phyloP scores from a whole-genome alignment of 345 rosid genomes.

The Heritiera littoralis region DNA sequence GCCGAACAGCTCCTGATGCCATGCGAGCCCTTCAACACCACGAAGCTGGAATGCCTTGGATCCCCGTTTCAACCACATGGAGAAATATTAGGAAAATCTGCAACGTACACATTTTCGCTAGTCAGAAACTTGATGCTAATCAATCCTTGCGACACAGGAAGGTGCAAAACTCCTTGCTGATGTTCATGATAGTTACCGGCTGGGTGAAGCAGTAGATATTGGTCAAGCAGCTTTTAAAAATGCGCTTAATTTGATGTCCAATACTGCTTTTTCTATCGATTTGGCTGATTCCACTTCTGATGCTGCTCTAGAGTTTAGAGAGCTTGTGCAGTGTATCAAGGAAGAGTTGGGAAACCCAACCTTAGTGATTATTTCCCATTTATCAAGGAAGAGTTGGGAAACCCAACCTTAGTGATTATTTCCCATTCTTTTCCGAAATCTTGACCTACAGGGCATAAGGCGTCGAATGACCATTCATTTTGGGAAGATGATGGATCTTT shows the following conservation, averaged over 20 bases:
- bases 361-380: neutral
- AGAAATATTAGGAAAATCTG: conserved; percentile 4
- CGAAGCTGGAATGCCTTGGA: neutral
- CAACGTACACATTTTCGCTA: neutral
- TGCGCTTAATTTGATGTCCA: neutral
- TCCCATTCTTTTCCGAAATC: neutral
- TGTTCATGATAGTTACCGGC: neutral
- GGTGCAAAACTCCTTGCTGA: neutral
- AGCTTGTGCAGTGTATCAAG: neutral
- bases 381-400: too few species aligned
- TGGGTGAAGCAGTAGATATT: neutral
- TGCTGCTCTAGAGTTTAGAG: neutral
- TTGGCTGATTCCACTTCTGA: neutral
- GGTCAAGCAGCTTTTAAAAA: neutral
- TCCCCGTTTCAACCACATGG: neutral
- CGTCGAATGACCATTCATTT: neutral
- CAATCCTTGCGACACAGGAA: neutral
- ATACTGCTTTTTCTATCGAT: neutral
- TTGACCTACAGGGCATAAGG: neutral
- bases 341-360: neutral
- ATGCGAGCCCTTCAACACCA: neutral
- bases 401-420: neutral
- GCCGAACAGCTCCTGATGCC: neutral
- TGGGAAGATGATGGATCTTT: neutral
- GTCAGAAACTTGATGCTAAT: neutral